A percentile compares a stretch with the other conserved stretches of the same genome.
phyloP scores from a whole-genome alignment of 352 stramenopile species.

The Phytophthora pisi region DNA sequence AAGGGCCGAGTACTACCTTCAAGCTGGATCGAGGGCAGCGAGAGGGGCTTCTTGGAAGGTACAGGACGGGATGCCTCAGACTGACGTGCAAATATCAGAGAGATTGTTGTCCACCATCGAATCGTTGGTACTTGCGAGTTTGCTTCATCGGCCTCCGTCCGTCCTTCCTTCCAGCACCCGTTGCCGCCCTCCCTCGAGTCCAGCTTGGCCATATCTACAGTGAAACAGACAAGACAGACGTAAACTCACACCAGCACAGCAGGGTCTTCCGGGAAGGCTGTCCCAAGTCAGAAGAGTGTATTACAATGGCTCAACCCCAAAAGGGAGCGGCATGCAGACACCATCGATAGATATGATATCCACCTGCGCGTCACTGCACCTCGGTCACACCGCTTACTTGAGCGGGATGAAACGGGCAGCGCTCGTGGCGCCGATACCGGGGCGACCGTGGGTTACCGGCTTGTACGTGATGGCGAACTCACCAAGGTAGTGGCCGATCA shows the following conservation, averaged over 20 bases:
- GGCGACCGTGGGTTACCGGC: constrained; percentile 97
- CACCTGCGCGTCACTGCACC: constrained; percentile 18
- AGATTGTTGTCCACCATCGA: constrained; percentile 66
- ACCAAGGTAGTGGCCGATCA: constrained; percentile 99
- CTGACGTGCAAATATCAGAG: constrained; percentile 90
- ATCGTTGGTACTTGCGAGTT: constrained; percentile 59
- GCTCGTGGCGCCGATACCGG: constrained; percentile 98
- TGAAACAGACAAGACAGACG: constrained; percentile 16
- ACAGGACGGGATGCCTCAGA: constrained; percentile 63
- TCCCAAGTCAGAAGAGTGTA: constrained; percentile 64
- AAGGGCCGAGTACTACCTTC: constrained; percentile 8
- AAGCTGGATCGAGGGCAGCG: background rate
- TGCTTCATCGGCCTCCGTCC: constrained; percentile 54
- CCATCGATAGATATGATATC: constrained; percentile 24
- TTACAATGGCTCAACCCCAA: constrained; percentile 84
- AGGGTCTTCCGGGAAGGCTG: constrained; percentile 19
- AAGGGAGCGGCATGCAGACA: constrained; percentile 38
- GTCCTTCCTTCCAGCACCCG: constrained; percentile 1
- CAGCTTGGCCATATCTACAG: constrained; percentile 20
- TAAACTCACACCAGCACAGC: constrained; percentile 23
- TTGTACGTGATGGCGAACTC: constrained; percentile 99
- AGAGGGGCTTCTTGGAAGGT: background rate
- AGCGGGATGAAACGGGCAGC: constrained; percentile 99
- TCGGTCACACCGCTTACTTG: constrained; percentile 85
- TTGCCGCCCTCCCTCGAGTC: constrained; percentile 3